A percentile compares a stretch with the other conserved stretches of the same genome.
phyloP scores from a whole-genome alignment of 2,329 filamentous ascomycete genomes.

The Simplicillium sp. region DNA sequence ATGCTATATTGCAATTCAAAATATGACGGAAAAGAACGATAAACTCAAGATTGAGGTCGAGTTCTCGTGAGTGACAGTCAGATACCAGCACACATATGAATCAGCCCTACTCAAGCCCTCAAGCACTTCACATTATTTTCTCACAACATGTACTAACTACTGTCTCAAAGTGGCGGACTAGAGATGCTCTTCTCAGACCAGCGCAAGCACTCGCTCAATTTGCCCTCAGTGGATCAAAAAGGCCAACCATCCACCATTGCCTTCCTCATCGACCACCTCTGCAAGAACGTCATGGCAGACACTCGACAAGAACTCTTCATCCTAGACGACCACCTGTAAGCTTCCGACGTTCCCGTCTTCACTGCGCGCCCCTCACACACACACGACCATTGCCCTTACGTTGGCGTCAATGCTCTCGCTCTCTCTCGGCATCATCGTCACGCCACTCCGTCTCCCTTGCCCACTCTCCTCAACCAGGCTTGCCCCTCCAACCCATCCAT shows the following conservation, averaged over 20 bases:
- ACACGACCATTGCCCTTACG: neutral
- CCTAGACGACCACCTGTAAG: conserved; percentile 79
- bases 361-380: neutral
- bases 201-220: conserved; percentile 57
- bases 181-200: conserved; percentile 89
- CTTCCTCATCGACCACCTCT: conserved; percentile 70
- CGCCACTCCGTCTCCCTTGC: neutral
- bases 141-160: too few species aligned
- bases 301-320: conserved; percentile 81
- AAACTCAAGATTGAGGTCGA: conserved; percentile 58
- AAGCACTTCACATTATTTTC: too few species aligned
- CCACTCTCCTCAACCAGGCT: neutral
- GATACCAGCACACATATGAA: neutral
- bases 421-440: conserved; percentile 1
- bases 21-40: conserved; percentile 7
- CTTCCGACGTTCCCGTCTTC: conserved; percentile 14
- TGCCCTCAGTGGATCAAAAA: conserved; percentile 54
- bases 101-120: too few species aligned
- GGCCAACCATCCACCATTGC: conserved; percentile 59
- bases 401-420: too few species aligned
- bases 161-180: conserved; percentile 74
- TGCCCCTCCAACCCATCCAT: neutral
- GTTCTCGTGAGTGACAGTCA: conserved; percentile 42
- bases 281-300: conserved; percentile 76
- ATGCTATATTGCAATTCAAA: neutral